Evolutionary conservation across 1,284 basidiomycete genomes (phyloP).

Genomic region (Ceratorhiza oryzae-sativae): DNA sequence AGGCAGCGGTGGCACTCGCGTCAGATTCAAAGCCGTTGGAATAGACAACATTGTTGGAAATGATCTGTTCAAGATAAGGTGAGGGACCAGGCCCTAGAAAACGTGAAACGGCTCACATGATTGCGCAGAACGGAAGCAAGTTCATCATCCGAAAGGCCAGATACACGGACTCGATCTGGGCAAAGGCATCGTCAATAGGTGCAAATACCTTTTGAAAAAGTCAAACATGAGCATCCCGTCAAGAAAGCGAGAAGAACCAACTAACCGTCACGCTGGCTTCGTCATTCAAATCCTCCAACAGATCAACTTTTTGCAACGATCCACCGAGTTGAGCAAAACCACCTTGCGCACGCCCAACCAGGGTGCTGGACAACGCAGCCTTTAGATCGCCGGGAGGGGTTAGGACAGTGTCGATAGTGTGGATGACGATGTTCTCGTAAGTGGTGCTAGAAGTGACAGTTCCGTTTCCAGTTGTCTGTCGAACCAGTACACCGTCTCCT

Average conservation of each 20-base stretch:
- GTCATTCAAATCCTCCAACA: constrained; percentile 2
- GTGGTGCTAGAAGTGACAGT: constrained; percentile 47
- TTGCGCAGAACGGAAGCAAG: constrained; percentile 46
- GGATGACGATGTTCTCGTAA: constrained; percentile 49
- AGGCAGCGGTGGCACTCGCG: constrained; percentile 50
- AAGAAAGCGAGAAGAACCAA: constrained; percentile 45
- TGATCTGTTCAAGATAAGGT: constrained; percentile 43
- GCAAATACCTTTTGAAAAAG: constrained; percentile 53
- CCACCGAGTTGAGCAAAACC: constrained; percentile 20
- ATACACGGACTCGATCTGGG: constrained; percentile 2
- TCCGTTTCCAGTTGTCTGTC: constrained; percentile 42
- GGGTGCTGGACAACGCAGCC: constrained; percentile 47
- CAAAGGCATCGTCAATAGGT: constrained; percentile 49
- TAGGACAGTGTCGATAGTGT: constrained; percentile 49
- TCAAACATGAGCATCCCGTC: constrained; percentile 46
- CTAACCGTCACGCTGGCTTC: constrained; percentile 24
- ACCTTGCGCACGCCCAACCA: constrained; percentile 44
- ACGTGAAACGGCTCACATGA: constrained; percentile 41
- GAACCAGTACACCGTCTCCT: constrained; percentile 39
- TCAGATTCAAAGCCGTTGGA: constrained; percentile 48
- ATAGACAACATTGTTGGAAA: constrained; percentile 51
- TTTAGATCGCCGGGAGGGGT: constrained; percentile 48
- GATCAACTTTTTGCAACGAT: constrained; percentile 20
- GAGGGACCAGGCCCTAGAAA: neutral
- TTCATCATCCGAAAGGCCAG: constrained; percentile 38